Percentiles rank a stretch among this genome's conserved stretches.
phyloP scores from a whole-genome alignment of 75 land plant species.

The Chamaecyparis obtusa region DNA sequence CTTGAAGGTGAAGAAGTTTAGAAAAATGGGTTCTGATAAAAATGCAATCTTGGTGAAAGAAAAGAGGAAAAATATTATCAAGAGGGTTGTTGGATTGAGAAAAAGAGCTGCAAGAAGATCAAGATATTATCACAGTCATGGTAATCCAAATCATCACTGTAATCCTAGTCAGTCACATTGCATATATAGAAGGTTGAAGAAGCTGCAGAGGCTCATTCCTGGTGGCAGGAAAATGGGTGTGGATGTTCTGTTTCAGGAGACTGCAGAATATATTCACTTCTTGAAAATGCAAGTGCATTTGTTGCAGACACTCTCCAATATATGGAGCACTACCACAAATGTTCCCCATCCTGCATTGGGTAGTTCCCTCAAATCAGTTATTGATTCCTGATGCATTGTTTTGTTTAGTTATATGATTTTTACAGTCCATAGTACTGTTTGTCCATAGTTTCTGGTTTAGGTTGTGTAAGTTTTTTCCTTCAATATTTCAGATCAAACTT shows the following conservation, averaged over 20 bases:
- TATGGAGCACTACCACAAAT: not conserved
- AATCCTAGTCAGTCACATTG: not conserved
- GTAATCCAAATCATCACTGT: not conserved
- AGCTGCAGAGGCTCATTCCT: conserved; percentile 43
- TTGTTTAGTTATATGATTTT: not conserved
- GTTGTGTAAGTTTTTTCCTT: too few species aligned
- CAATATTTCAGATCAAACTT: too few species aligned
- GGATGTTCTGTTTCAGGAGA: conserved; percentile 25
- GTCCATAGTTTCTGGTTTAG: too few species aligned
- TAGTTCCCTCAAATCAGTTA: not conserved
- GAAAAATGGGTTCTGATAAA: not conserved
- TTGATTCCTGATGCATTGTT: not conserved
- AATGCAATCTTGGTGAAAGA: not conserved
- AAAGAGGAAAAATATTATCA: not conserved
- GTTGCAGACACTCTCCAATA: conserved; percentile 33
- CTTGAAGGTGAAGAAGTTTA: not conserved
- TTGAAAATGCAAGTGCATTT: conserved; percentile 32
- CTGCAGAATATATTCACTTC: conserved; percentile 40
- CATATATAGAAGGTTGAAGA: conserved; percentile 18
- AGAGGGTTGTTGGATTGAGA: not conserved
- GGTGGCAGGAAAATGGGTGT: conserved; percentile 35
- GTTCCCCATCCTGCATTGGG: not conserved
- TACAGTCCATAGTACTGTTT: too few species aligned
- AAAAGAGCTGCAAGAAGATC: not conserved
- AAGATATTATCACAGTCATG: not conserved